Evolutionary conservation across 1,284 basidiomycete species (phyloP).

Genomic region (Meripilus lineatus): DNA sequence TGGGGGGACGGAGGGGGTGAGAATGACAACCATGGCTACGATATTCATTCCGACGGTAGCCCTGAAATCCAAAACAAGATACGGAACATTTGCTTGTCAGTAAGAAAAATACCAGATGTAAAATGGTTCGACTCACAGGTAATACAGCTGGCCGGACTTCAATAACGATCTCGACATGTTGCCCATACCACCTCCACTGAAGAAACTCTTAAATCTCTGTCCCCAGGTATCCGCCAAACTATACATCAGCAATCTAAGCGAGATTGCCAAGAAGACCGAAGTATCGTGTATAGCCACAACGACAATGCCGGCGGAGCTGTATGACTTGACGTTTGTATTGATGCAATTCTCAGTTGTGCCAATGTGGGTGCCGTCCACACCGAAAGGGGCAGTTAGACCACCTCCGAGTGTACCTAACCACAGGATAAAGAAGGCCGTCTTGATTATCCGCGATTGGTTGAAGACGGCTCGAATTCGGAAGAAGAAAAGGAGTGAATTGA

Average conservation of each 20-base stretch:
- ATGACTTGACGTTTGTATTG: conserved; percentile 2
- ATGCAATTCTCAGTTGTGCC: neutral
- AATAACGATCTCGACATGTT: conserved; percentile 1
- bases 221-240: conserved; percentile 1
- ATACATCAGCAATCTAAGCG: neutral
- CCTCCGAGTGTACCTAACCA: conserved; percentile 2
- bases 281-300: conserved; percentile 1
- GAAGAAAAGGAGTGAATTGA: conserved; percentile 6
- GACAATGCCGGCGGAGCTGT: conserved; percentile 1
- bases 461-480: conserved; percentile 5
- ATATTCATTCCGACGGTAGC: conserved; percentile 6
- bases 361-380: neutral
- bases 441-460: neutral
- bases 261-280: conserved; percentile 1
- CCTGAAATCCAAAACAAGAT: no score
- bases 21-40: neutral
- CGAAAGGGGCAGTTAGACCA: conserved; percentile 2
- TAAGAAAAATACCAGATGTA: no score
- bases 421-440: neutral
- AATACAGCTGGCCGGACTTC: conserved; percentile 4
- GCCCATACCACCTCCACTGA: conserved; percentile 4
- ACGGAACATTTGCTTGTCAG: no score
- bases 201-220: neutral
- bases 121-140: conserved; percentile 4
- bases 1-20: conserved; percentile 6